phyloP scores from a whole-genome alignment of 208 protist genomes.

The Lotmaria passim region DNA sequence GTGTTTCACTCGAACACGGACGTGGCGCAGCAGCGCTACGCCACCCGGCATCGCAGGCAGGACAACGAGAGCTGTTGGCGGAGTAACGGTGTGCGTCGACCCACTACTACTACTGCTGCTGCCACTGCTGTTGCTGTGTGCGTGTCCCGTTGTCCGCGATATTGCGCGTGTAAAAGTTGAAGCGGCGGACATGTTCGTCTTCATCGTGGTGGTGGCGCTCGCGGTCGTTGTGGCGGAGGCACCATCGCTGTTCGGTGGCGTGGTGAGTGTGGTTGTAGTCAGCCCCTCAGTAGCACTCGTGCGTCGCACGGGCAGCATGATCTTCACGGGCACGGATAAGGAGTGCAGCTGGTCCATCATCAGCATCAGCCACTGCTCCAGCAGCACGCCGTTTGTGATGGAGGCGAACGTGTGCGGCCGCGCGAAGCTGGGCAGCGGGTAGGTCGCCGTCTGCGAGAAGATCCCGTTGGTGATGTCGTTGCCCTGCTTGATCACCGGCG shows the following conservation, averaged over 20 bases:
- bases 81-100: no score
- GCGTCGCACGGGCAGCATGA: no score
- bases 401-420: conserved; percentile 39
- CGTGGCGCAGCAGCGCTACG: conserved; percentile 7
- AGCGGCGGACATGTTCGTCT: no score
- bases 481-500: conserved; percentile 10
- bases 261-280: no score
- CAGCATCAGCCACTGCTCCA: conserved; percentile 17
- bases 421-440: conserved; percentile 33
- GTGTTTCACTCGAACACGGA: conserved; percentile 18
- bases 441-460: conserved; percentile 31
- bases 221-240: no score
- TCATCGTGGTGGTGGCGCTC: no score
- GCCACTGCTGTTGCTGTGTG: background rate
- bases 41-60: conserved; percentile 24
- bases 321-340: background rate
- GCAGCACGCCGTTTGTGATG: conserved; percentile 10
- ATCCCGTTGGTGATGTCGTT: conserved; percentile 18
- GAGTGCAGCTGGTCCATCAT: conserved; percentile 29
- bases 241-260: no score
- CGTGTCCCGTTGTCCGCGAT: no score
- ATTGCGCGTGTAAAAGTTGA: no score
- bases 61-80: background rate
- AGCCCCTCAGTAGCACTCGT: no score
- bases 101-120: background rate